These are phyloP conservation scores for Saturnispora gosingensis DNA, from an alignment of 805 yeast genomes.

Conservation along the genomic window DNA sequence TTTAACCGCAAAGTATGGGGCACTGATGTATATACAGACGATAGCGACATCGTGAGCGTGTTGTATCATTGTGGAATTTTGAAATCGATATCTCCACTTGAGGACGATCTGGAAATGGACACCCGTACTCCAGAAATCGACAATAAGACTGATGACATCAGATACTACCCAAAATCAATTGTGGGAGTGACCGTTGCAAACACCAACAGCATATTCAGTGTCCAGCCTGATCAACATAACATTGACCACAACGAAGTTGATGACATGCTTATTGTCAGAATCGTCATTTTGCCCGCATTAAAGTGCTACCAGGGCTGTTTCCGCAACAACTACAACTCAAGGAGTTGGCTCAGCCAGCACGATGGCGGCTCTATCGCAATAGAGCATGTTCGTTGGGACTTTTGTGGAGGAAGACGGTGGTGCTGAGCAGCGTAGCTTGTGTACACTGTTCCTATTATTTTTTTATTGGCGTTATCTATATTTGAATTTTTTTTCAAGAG, in stretches of 20 bases:
- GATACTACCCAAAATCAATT: conserved; percentile 15
- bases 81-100: conserved; percentile 26
- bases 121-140: neutral
- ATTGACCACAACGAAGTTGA: conserved; percentile 18
- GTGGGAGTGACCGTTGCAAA: conserved; percentile 34
- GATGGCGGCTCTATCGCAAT: conserved; percentile 73
- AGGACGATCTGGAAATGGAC: neutral
- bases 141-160: conserved; percentile 1
- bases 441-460: neutral
- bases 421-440: neutral
- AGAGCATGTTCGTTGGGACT: conserved; percentile 43
- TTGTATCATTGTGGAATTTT: conserved; percentile 69
- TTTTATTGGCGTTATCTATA: neutral
- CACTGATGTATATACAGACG: conserved; percentile 86
- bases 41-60: conserved; percentile 71
- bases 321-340: conserved; percentile 61
- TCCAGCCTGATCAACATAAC: conserved; percentile 22
- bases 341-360: conserved; percentile 64
- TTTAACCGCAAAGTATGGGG: conserved; percentile 72
- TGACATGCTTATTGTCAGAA: conserved; percentile 48
- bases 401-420: conserved; percentile 6
- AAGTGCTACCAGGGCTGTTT: conserved; percentile 54
- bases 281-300: conserved; percentile 61
- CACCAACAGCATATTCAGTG: conserved; percentile 23
- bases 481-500: neutral